These are phyloP conservation scores for Lineolata rhizophorae DNA, from an alignment of 495 filamentous ascomycete species.

Conservation along the genomic window DNA sequence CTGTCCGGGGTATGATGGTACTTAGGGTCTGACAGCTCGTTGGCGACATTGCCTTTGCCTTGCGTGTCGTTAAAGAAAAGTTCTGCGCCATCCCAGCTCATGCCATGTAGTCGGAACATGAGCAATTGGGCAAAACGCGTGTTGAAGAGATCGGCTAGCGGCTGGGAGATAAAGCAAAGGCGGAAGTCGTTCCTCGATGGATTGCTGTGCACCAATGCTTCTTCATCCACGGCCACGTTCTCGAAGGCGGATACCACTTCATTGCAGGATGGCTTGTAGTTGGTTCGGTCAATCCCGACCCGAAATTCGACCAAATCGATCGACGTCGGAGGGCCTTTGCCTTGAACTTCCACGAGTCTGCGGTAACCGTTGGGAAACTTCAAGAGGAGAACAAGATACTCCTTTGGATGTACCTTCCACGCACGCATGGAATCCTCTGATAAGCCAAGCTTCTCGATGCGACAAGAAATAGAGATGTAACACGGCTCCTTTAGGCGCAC, in stretches of 20 bases:
- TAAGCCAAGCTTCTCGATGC: conserved; percentile 46
- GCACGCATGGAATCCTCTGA: conserved; percentile 56
- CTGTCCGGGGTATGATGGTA: conserved; percentile 18
- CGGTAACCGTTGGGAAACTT: conserved; percentile 38
- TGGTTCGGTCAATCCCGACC: conserved; percentile 25
- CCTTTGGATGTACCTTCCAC: conserved; percentile 43
- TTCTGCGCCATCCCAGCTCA: conserved; percentile 22
- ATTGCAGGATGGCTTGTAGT: conserved; percentile 30
- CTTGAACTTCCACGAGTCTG: conserved; percentile 15
- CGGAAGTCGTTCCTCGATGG: too few relatives aligned
- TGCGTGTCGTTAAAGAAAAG: conserved; percentile 26
- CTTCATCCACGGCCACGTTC: conserved; percentile 9
- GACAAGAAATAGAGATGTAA: conserved; percentile 41
- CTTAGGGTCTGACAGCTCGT: conserved; percentile 8
- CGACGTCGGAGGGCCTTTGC: too few relatives aligned
- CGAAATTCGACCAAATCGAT: conserved; percentile 15
- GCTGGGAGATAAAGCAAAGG: conserved; percentile 46
- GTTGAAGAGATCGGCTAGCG: too few relatives aligned
- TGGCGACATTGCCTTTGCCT: conserved; percentile 15
- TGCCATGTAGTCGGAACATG: too few relatives aligned
- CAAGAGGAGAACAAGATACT: conserved; percentile 66
- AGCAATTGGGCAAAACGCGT: too few relatives aligned
- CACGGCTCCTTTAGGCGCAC: conserved; percentile 23
- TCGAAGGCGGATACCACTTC: conserved; percentile 32
- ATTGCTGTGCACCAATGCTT: conserved; percentile 4